Evolutionary conservation across 179 eudicot species (phyloP).

Genomic region (Corrigiola litoralis): DNA sequence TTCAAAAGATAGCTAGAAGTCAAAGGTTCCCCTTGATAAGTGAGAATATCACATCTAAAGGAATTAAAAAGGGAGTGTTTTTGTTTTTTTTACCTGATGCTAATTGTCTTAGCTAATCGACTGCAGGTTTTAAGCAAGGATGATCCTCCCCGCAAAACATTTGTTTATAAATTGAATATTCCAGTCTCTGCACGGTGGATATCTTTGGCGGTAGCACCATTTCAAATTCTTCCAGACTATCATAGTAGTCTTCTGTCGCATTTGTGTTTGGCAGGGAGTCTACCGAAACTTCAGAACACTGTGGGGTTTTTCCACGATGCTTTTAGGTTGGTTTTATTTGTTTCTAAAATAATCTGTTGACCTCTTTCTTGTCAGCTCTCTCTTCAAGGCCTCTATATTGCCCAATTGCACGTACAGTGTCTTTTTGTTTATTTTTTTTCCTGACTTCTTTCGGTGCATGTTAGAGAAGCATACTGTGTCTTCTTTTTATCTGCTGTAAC

Average conservation of each 20-base stretch:
- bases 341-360: too few species aligned
- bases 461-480: too few species aligned
- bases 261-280: slow-evolving; percentile 66
- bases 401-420: neutral
- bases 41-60: too few species aligned
- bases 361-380: neutral
- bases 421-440: slow-evolving; percentile 5
- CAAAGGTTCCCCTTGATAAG: too few species aligned
- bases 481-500: neutral
- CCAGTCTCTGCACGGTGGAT: slow-evolving; percentile 91
- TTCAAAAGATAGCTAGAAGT: too few species aligned
- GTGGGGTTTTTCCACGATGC: slow-evolving; percentile 75
- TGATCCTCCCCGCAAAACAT: slow-evolving; percentile 78
- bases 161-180: slow-evolving; percentile 65
- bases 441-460: neutral
- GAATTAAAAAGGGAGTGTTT: too few species aligned
- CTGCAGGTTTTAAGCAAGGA: slow-evolving; percentile 88
- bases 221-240: slow-evolving; percentile 78
- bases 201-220: slow-evolving; percentile 91
- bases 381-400: neutral
- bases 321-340: slow-evolving; percentile 70
- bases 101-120: neutral
- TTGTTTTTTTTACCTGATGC: too few species aligned
- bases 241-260: slow-evolving; percentile 64
- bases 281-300: slow-evolving; percentile 60